Base-by-base conservation (phyloP, 2,329 filamentous ascomycete genomes). In the Fusarium buharicum region DNA sequence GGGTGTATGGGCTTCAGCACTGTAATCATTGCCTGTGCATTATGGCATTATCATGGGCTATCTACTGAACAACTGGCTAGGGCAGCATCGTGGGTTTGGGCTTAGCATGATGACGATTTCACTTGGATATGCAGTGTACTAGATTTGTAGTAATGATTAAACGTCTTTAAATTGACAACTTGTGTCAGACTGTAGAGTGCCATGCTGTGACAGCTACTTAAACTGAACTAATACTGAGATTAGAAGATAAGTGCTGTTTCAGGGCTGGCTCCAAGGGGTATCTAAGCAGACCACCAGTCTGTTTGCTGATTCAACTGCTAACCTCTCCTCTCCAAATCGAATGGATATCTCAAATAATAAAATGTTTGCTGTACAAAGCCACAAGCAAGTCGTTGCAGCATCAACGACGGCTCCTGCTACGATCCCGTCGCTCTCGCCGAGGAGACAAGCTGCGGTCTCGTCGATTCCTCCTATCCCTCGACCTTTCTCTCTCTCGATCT, bases 401-500 rank as follows among this genome's bases (percentile, higher is more conserved):
- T 77, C 73, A 79, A 70, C 66, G 76, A 74, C 72, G 79, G 70
- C 51, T 76, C 70, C 67, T 73, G 72, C 57, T 82, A 73, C 70
- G 73, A 27, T 73, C 70, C n/a, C 75, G 70, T 44, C 76, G 62
- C 36, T 77, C 73, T 44, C 74, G 69, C 7, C 73, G 73, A 10
- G 75, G 73, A 9, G 75, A 77, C 36, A 70, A n/a, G 54, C 74
- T 77, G 18, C 63, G 55, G 6, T 61, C 70, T 47, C 45, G 71
- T 68, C 37, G 65, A 33, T 66, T 54, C 68, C 70, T 41, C 70
- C 62, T 59, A 14, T 65, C 62, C 39, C 62, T 59, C 2, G 62
- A 67, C 43, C 63, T 48, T 17, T 66, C 62, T 36, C 62, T 53
- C n/a, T 62, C 61, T 27, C 61, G 55, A 12, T 63, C 60, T 14